phyloP scores from a whole-genome alignment of 345 rosid species.

The Brassica rapa region DNA sequence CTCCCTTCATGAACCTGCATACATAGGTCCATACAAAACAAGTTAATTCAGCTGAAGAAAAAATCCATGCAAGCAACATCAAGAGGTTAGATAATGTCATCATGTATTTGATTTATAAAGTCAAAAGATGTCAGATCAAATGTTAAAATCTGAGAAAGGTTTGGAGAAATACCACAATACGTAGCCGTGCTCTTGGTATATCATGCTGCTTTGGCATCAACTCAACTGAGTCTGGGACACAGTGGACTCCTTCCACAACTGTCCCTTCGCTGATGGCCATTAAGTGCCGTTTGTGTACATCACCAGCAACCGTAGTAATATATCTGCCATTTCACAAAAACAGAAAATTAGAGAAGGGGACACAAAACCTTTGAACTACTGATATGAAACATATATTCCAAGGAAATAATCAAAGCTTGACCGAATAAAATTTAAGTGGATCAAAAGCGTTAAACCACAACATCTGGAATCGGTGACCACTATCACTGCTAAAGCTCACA shows the following conservation, averaged over 20 bases:
- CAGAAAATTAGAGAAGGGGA: neutral
- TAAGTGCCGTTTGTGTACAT: slow-evolving; percentile 65
- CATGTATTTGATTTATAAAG: neutral
- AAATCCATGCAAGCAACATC: slow-evolving; percentile 1
- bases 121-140: neutral
- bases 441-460: slow-evolving; percentile 13
- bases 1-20: slow-evolving; percentile 96
- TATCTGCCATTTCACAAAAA: slow-evolving; percentile 58
- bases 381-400: neutral
- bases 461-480: slow-evolving; percentile 12
- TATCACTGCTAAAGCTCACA: neutral
- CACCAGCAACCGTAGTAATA: slow-evolving; percentile 73
- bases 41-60: neutral
- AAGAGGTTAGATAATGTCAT: slow-evolving; percentile 2
- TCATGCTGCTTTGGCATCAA: slow-evolving; percentile 76
- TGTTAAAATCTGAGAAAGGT: slow-evolving; percentile 5
- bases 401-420: neutral
- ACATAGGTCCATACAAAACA: slow-evolving; percentile 13
- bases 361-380: slow-evolving; percentile 1
- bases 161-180: slow-evolving; percentile 68
- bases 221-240: slow-evolving; percentile 91
- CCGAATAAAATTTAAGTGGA: no score
- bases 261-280: slow-evolving; percentile 74
- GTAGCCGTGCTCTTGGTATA: slow-evolving; percentile 66
- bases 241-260: slow-evolving; percentile 68